A percentile compares a stretch with the other conserved stretches of the same genome.
Conservation (phyloP, 352 stramenopile species). For the Phytopythium cucurbitacearum region DNA sequence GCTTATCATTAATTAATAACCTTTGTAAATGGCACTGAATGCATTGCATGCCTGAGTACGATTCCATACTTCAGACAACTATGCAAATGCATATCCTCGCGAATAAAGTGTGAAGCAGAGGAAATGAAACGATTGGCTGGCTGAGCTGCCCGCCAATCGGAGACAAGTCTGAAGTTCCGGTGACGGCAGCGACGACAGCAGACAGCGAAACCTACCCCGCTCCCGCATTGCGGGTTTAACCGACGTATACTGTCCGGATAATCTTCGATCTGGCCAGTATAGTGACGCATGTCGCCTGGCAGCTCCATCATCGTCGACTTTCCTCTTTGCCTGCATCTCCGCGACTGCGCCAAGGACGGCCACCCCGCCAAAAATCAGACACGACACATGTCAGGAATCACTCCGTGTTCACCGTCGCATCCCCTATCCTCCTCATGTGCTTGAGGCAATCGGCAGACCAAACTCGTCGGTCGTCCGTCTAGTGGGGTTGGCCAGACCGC, state of each 20-base stretch:
- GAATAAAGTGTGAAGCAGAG: background rate
- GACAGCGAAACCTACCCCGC: no score
- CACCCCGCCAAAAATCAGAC: slow-evolving; percentile 13
- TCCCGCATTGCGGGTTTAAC: no score
- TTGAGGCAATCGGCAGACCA: slow-evolving; percentile 51
- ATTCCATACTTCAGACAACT: background rate
- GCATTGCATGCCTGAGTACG: background rate
- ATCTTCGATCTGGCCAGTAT: no score
- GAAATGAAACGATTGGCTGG: slow-evolving; percentile 2
- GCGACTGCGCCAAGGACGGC: background rate
- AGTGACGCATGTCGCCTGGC: no score
- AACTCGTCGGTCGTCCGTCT: slow-evolving; percentile 62
- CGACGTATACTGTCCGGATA: no score
- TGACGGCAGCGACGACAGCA: no score
- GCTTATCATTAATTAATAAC: no score
- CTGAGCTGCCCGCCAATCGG: background rate
- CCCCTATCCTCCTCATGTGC: background rate
- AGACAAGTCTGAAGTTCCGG: background rate
- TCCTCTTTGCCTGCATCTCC: slow-evolving; percentile 16
- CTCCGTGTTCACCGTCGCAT: background rate
- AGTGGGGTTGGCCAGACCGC: slow-evolving; percentile 26
- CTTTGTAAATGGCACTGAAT: no score
- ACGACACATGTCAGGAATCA: slow-evolving; percentile 6
- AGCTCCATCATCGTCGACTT: background rate
- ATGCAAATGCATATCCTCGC: background rate